Base-by-base conservation (phyloP, 176 grass and related monocot species). In the Oryza glaberrima region DNA sequence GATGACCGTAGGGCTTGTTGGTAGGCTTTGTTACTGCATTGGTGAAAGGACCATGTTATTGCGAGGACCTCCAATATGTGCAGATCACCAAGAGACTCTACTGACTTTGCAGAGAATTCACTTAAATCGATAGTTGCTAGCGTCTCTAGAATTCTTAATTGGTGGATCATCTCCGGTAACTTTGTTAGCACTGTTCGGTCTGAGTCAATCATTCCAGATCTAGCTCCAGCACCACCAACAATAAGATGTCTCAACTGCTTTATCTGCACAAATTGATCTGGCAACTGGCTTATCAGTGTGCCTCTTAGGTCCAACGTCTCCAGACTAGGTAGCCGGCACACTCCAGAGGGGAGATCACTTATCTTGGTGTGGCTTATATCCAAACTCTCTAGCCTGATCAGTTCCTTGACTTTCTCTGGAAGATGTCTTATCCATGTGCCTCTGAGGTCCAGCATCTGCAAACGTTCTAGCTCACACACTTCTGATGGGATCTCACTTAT, bases 41-140 rank as follows among this genome's bases (percentile, higher is more conserved):
- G 73, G 4, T 77, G 32, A 15, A 69, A 84, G 16, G 46, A 56
- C 82, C 73, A 84, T 9, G 30, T 43, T 43, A 77, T 77, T 68
- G 20, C 44, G 7, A 84, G 5, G 32, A 43, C 4, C 10, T 1
- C 1, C 34, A 84, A 14, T 0, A 0, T 0, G 0, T 0, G 0
- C 0, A 41, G 8, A 14, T 0, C 1, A 69, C 82, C 34, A 0
- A 84, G 64, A n/a, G 0, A 32, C 4, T 69, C 4, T 6, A 84
- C 1, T 0, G 30, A 20, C 14, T 9, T 69, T 30, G 32, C 14
- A 28, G 13, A 15, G 8, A 15, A 36, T 6, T 58, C n/a, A 1
- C 46, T 84, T 16, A 84, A 44, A 43, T 84, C 73, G 9, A 69
- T 11, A 7, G 82, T 69, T 36, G n/a, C 73, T 13, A 84, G 81